Conservation (phyloP, 2,329 filamentous ascomycete species). For the Trichoderma atrobrunneum region DNA sequence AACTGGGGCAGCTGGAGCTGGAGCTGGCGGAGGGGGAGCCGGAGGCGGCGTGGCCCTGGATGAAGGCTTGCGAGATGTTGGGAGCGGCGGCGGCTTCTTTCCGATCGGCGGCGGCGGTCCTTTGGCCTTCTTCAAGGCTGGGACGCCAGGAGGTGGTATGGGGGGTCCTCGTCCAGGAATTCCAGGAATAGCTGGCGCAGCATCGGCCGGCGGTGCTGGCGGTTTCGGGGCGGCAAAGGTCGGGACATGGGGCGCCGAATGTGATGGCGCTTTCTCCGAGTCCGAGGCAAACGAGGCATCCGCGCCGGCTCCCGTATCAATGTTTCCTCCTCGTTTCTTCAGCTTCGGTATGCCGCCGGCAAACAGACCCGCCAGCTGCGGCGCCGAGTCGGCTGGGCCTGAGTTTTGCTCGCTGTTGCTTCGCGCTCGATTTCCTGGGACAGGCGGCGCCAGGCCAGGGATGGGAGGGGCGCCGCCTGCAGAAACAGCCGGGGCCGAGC, state of each 20-base stretch:
- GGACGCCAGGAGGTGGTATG: slow-evolving; percentile 45
- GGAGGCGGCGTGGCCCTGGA: slow-evolving; percentile 30
- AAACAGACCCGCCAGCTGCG: slow-evolving; percentile 84
- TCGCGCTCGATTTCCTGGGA: slow-evolving; percentile 64
- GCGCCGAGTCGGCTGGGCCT: slow-evolving; percentile 57
- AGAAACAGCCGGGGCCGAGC: slow-evolving; percentile 71
- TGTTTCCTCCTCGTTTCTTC: slow-evolving; percentile 77
- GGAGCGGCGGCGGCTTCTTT: slow-evolving; percentile 68
- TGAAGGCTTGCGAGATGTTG: slow-evolving; percentile 58
- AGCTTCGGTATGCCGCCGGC: slow-evolving; percentile 94
- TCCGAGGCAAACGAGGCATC: slow-evolving; percentile 78
- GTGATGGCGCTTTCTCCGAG: slow-evolving; percentile 47
- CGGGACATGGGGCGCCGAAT: slow-evolving; percentile 45
- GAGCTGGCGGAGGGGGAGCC: slow-evolving; percentile 38
- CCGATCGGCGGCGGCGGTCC: slow-evolving; percentile 72
- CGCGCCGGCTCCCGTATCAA: slow-evolving; percentile 61
- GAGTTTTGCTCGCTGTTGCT: slow-evolving; percentile 78
- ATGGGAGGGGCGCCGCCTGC: slow-evolving; percentile 77
- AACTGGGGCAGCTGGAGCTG: slow-evolving; percentile 46
- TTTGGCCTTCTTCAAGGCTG: slow-evolving; percentile 52
- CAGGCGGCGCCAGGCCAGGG: slow-evolving; percentile 64
- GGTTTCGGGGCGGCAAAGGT: slow-evolving; percentile 51
- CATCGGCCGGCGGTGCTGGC: slow-evolving; percentile 48
- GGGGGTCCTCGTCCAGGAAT: slow-evolving; percentile 48
- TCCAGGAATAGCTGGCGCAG: slow-evolving; percentile 50